Percentiles rank a stretch among this genome's conserved stretches.
phyloP scores from a whole-genome alignment of 805 yeast species.

The Myxozyma lipomycoides region DNA sequence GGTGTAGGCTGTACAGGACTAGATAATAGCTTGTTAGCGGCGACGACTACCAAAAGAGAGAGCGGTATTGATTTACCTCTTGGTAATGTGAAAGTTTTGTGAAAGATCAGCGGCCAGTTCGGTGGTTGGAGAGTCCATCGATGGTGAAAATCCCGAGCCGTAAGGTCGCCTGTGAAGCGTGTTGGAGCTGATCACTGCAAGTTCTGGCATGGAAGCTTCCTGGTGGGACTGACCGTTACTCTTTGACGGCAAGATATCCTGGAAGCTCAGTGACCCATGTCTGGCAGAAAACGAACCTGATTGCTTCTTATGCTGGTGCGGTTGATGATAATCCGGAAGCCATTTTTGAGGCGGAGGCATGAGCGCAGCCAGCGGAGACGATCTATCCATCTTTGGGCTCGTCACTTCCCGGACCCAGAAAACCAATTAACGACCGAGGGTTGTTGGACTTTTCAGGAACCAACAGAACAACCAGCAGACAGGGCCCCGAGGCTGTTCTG shows the following conservation, averaged over 20 bases:
- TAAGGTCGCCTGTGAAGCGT: too few relatives aligned
- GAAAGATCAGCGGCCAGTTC: conserved; percentile 39
- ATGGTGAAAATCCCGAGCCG: not conserved
- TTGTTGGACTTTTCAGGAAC: too few relatives aligned
- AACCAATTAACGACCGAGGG: too few relatives aligned
- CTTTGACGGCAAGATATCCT: not conserved
- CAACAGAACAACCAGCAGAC: too few relatives aligned
- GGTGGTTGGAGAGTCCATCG: conserved; percentile 33
- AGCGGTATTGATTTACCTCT: conserved; percentile 16
- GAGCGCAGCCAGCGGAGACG: conserved; percentile 27
- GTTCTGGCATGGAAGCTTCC: conserved; percentile 19
- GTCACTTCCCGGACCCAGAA: too few relatives aligned
- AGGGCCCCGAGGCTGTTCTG: too few relatives aligned
- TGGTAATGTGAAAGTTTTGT: conserved; percentile 38
- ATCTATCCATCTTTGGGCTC: conserved; percentile 22
- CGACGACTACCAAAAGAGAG: not conserved
- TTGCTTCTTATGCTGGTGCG: not conserved
- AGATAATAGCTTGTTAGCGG: too few relatives aligned
- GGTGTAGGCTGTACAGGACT: conserved; percentile 37
- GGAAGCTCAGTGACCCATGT: not conserved
- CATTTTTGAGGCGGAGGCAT: conserved; percentile 23
- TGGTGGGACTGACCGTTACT: conserved; percentile 12
- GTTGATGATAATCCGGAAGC: conserved; percentile 2
- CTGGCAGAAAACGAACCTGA: conserved; percentile 1
- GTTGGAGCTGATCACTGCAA: not conserved